Evolutionary conservation across 495 filamentous ascomycete species (phyloP), one percentile per base, ranked within the genome.

Genomic region (Tuber umbilicatum): DNA sequence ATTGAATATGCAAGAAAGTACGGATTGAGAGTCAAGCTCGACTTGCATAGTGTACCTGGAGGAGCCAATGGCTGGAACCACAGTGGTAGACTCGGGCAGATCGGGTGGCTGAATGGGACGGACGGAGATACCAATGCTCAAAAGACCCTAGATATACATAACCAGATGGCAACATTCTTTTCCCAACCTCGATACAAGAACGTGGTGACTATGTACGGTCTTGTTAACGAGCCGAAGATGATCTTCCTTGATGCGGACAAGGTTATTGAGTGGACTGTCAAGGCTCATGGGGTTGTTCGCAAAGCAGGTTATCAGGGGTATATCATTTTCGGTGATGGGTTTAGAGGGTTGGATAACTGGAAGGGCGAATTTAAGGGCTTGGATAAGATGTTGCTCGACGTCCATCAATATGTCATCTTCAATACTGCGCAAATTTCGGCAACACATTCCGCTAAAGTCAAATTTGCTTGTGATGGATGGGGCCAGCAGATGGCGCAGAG

Each of bases 1-100:
- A 96, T 99, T 78, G 96, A 99, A 80, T 98, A 91, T 84, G 91
- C 91, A 42, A 89, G 96, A n/a, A 93, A 94, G 80, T 92, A 97
- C 82, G 96, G 96, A 1, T 86, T 99, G 16, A 89, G 96, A 2
- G 90, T 99, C 55, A 99, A 98, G 75, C 90, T 99, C 7, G 96
- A 99, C 82, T 86, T 97, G 3, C 96, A 99, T 83, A 94, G 87
- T 27, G 82, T 93, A 0, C 93, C 92, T 0, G 93, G 93, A 14
- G 93, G 91, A 74, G 92, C 94, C 79, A 97, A 96, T 81, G 93
- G 93, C 1, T 95, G 92, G 92, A 95, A 95, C 81, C 93, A 97
- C 84, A 92, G 90, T 80, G 93, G 93, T 2, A 88, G 87, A 10
- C 89, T 91, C 75, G 92, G 92, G 2, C 71, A 80, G 40, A 91